phyloP scores from a whole-genome alignment of 2,329 filamentous ascomycete genomes.

The Botryotinia globosa region DNA sequence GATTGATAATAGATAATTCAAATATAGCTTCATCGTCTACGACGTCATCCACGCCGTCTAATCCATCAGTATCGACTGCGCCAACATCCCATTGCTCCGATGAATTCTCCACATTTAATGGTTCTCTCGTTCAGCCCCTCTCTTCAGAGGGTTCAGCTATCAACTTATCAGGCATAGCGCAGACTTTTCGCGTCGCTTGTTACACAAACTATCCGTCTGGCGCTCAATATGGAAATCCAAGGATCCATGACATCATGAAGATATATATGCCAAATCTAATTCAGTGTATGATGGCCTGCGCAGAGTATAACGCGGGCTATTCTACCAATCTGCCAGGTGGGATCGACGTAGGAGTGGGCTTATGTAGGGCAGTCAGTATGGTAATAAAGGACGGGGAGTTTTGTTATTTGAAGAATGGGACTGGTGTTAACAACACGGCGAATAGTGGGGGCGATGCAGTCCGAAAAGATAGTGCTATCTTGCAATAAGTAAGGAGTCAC shows the following conservation, averaged over 20 bases:
- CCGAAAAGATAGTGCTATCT: conserved; percentile 20
- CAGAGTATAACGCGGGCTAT: conserved; percentile 17
- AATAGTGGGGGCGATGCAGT: neutral
- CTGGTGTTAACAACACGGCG: conserved; percentile 18
- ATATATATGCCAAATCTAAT: conserved; percentile 12
- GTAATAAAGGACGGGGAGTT: conserved; percentile 15
- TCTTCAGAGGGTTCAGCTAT: neutral
- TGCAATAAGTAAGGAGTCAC: neutral
- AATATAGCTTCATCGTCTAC: neutral
- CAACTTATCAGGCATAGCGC: neutral
- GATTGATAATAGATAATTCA: neutral
- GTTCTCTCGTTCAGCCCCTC: neutral
- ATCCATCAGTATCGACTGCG: neutral
- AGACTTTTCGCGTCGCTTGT: conserved; percentile 17
- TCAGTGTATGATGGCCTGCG: conserved; percentile 16
- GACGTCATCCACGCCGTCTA: neutral
- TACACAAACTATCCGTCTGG: conserved; percentile 19
- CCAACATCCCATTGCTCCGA: neutral
- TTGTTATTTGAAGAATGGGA: conserved; percentile 23
- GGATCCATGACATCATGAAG: conserved; percentile 19
- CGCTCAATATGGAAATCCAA: conserved; percentile 12
- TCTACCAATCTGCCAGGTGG: neutral
- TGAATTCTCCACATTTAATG: neutral
- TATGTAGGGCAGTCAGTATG: conserved; percentile 17
- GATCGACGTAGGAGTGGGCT: conserved; percentile 1